Percentiles rank a stretch among this genome's conserved stretches.
Conservation (phyloP, 2,329 filamentous ascomycete species). For the Colletotrichum graminicola region DNA sequence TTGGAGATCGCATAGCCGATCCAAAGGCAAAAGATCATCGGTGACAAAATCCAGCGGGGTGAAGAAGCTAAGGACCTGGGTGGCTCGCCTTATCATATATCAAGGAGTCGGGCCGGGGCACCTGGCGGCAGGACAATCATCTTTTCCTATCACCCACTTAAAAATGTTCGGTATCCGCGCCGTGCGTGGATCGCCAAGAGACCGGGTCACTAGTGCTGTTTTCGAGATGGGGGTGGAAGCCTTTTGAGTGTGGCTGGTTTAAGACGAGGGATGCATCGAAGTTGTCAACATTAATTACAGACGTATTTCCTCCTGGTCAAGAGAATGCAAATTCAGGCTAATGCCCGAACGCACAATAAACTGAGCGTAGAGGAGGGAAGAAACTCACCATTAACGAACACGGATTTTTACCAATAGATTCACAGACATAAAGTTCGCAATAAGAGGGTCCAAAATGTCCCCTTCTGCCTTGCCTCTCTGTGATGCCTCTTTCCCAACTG, state of each 20-base stretch:
- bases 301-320: not conserved
- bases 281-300: too few species aligned
- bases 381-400: not conserved
- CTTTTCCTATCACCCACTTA: constrained; percentile 2
- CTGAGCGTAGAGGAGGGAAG: not conserved
- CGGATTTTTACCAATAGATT: too few species aligned
- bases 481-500: not conserved
- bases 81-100: not conserved
- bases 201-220: constrained; percentile 14
- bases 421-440: not conserved
- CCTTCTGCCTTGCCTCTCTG: not conserved
- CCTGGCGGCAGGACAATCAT: too few species aligned
- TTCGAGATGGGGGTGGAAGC: not conserved
- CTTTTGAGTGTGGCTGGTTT: too few species aligned
- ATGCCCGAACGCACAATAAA: not conserved
- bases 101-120: not conserved
- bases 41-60: not conserved
- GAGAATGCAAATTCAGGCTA: not conserved
- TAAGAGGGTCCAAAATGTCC: not conserved
- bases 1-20: not conserved
- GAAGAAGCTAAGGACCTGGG: constrained; percentile 9
- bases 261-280: not conserved
- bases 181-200: constrained; percentile 15
- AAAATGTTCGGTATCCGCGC: constrained; percentile 7
- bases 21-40: not conserved